Evolutionary conservation across 2,329 filamentous ascomycete genomes (phyloP).

Genomic region (Penicillium paneum): DNA sequence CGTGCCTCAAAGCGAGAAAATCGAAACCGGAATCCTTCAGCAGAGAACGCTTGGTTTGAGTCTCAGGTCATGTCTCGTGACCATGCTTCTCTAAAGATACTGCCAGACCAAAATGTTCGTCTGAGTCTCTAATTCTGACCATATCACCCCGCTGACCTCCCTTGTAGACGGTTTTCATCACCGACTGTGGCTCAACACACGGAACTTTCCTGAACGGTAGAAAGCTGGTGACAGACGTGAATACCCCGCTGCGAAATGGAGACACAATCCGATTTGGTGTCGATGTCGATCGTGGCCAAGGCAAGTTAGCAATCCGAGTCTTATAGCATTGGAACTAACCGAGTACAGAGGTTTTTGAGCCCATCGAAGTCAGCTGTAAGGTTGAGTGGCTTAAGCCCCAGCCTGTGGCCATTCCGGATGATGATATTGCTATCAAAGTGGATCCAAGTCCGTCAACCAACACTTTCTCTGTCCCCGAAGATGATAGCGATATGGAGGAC

Average conservation of each 20-base stretch:
- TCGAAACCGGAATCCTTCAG: slow-evolving; percentile 35
- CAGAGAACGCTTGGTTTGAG: slow-evolving; percentile 46
- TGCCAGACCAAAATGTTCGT: slow-evolving; percentile 28
- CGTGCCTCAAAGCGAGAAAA: slow-evolving; percentile 41
- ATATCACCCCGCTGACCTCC: slow-evolving; percentile 11
- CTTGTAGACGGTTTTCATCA: slow-evolving; percentile 46
- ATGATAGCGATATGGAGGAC: slow-evolving; percentile 32
- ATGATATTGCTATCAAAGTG: neutral
- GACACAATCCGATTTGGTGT: slow-evolving; percentile 47
- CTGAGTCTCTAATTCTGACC: neutral
- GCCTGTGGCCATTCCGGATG: slow-evolving; percentile 11
- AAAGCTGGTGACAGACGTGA: slow-evolving; percentile 39
- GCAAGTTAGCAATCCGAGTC: slow-evolving; percentile 26
- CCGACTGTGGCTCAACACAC: slow-evolving; percentile 60
- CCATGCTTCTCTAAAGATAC: slow-evolving; percentile 41
- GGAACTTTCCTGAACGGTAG: slow-evolving; percentile 56
- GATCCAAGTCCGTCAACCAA: slow-evolving; percentile 27
- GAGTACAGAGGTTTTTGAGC: slow-evolving; percentile 30
- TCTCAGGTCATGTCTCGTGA: slow-evolving; percentile 48
- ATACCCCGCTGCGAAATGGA: slow-evolving; percentile 38
- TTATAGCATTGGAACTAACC: neutral
- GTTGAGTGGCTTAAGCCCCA: slow-evolving; percentile 29
- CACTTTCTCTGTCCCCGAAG: slow-evolving; percentile 42
- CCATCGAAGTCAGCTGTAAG: slow-evolving; percentile 32
- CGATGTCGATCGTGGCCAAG: slow-evolving; percentile 48